Evolutionary conservation across 106 monocot species (phyloP).

Genomic region (Dendrobium nobile): DNA sequence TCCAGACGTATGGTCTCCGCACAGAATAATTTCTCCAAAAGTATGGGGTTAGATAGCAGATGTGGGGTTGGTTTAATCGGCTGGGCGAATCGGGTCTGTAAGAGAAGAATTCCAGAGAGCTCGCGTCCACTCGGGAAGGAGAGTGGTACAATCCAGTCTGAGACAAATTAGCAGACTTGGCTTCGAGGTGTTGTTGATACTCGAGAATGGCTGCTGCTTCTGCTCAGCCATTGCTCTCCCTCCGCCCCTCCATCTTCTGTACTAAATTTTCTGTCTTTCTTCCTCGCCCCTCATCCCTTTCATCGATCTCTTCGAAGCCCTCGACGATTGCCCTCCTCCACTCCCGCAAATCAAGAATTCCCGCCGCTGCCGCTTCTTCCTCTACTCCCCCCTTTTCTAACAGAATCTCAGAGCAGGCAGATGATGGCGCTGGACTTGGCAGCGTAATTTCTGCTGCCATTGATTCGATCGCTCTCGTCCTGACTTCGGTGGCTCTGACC

Average conservation of each 20-base stretch:
- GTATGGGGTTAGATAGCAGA: no score
- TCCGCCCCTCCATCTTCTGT: conserved; percentile 2
- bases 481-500: conserved; percentile 68
- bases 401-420: not conserved
- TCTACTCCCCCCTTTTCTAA: not conserved
- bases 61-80: no score
- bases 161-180: not conserved
- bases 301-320: not conserved
- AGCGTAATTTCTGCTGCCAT: not conserved
- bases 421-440: not conserved
- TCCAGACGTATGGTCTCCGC: no score
- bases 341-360: not conserved
- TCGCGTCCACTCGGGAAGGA: not conserved
- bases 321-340: not conserved
- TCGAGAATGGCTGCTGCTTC: conserved; percentile 8
- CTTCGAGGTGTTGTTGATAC: not conserved
- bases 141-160: not conserved
- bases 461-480: conserved; percentile 27
- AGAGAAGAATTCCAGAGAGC: not conserved
- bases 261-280: not conserved
- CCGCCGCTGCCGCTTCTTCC: not conserved
- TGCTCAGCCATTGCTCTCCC: not conserved
- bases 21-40: no score
- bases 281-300: not conserved
- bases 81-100: no score